These are phyloP conservation scores for Acer negundo DNA, from an alignment of 345 rosid genomes.

Conservation along the genomic window DNA sequence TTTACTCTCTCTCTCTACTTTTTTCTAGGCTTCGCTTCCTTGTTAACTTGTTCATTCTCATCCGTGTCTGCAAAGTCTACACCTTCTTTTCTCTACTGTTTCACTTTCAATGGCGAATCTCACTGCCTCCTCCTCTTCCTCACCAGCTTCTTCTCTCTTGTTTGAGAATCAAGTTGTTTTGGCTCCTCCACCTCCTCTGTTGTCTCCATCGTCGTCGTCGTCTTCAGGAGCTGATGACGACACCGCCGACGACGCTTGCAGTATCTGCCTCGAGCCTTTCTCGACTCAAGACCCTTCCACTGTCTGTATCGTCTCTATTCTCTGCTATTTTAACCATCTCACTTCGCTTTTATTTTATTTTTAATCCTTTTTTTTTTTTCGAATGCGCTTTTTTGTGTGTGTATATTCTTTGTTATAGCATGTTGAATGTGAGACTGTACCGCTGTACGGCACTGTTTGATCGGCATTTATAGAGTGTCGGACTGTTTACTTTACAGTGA, in stretches of 20 bases:
- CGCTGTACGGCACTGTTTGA: slow-evolving; percentile 15
- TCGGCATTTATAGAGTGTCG: background rate
- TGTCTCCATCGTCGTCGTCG: slow-evolving; percentile 15
- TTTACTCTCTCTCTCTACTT: slow-evolving; percentile 21
- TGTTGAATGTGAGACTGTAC: background rate
- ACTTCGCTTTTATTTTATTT: no score
- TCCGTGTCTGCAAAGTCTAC: background rate
- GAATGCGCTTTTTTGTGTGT: background rate
- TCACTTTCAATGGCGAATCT: slow-evolving; percentile 47
- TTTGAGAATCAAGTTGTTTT: slow-evolving; percentile 21
- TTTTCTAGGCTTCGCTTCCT: slow-evolving; percentile 31
- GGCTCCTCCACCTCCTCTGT: slow-evolving; percentile 19
- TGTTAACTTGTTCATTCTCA: background rate
- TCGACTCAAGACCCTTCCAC: slow-evolving; percentile 63
- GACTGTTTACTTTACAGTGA: background rate
- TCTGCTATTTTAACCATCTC: background rate
- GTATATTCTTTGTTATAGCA: background rate
- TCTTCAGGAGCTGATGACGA: slow-evolving; percentile 37
- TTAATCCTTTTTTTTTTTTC: no score
- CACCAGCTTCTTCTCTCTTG: slow-evolving; percentile 6
- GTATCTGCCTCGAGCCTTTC: slow-evolving; percentile 91
- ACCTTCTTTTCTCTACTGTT: background rate
- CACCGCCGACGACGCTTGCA: slow-evolving; percentile 67
- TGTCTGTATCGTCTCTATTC: slow-evolving; percentile 42
- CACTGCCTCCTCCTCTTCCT: slow-evolving; percentile 28